Evolutionary conservation across 805 yeast genomes (phyloP).

Genomic region (Metschnikowia hibisci): DNA sequence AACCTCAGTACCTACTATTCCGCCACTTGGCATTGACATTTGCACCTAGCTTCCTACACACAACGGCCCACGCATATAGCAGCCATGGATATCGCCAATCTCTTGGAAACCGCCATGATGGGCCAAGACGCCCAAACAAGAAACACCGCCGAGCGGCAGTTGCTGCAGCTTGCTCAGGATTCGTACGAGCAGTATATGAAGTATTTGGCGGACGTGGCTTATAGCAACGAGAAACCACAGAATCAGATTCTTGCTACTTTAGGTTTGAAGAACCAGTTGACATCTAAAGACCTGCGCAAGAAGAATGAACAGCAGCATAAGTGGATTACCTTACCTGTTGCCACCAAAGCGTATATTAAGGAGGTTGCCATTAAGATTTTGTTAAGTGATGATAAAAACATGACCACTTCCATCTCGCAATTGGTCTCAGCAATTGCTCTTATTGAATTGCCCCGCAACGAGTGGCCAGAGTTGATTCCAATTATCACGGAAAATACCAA

Average conservation of each 20-base stretch:
- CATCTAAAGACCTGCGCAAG: slow-evolving; percentile 70
- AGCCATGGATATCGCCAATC: slow-evolving; percentile 53
- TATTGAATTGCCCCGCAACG: slow-evolving; percentile 81
- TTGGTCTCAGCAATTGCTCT: slow-evolving; percentile 96
- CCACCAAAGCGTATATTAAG: slow-evolving; percentile 62
- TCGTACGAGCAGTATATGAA: slow-evolving; percentile 74
- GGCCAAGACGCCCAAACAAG: slow-evolving; percentile 64
- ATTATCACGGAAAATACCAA: slow-evolving; percentile 83
- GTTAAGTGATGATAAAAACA: slow-evolving; percentile 63
- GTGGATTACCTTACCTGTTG: slow-evolving; percentile 63
- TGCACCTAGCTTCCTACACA: background rate
- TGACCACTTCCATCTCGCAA: slow-evolving; percentile 87
- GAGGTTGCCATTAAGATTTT: slow-evolving; percentile 55
- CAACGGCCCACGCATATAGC: background rate
- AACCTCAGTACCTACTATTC: background rate
- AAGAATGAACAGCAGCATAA: slow-evolving; percentile 59
- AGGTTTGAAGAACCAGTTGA: slow-evolving; percentile 80
- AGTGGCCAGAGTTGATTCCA: slow-evolving; percentile 86
- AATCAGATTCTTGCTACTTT: slow-evolving; percentile 90
- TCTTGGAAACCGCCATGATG: slow-evolving; percentile 77
- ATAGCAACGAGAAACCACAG: slow-evolving; percentile 66
- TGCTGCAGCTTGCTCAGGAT: slow-evolving; percentile 64
- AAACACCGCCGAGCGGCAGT: slow-evolving; percentile 73
- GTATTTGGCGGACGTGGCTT: slow-evolving; percentile 66
- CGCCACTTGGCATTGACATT: slow-evolving; percentile 1